Percentiles rank a stretch among this genome's conserved stretches.
These are phyloP conservation scores for Fusarium torreyae DNA, from an alignment of 2,329 filamentous ascomycete genomes.

Conservation along the genomic window DNA sequence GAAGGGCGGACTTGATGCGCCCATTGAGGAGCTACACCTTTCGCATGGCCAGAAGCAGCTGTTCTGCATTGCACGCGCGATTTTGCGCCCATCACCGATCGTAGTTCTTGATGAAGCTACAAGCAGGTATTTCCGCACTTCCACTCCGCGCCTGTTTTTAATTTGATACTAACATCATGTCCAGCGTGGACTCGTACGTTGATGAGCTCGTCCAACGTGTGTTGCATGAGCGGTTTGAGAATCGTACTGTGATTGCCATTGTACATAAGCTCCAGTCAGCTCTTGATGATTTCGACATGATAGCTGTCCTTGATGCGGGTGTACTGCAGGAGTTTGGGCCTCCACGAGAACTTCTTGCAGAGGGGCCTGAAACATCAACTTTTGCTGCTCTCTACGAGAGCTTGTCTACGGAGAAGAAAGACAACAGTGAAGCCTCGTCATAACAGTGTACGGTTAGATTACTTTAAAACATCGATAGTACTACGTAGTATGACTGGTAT, in stretches of 20 bases:
- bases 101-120: slow-evolving; percentile 61
- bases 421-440: background rate
- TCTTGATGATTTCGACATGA: slow-evolving; percentile 41
- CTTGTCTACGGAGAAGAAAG: background rate
- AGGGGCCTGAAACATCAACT: slow-evolving; percentile 17
- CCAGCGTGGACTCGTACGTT: slow-evolving; percentile 36
- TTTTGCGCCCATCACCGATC: slow-evolving; percentile 58
- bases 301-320: slow-evolving; percentile 42
- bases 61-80: slow-evolving; percentile 62
- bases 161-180: background rate
- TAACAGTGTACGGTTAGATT: background rate
- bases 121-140: slow-evolving; percentile 51
- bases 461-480: background rate
- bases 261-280: slow-evolving; percentile 48
- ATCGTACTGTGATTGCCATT: slow-evolving; percentile 47
- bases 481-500: background rate
- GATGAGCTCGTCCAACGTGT: slow-evolving; percentile 40
- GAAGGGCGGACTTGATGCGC: slow-evolving; percentile 56
- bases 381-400: slow-evolving; percentile 37
- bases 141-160: no score
- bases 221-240: slow-evolving; percentile 37
- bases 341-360: slow-evolving; percentile 30
- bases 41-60: slow-evolving; percentile 66
- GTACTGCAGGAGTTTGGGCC: slow-evolving; percentile 43
- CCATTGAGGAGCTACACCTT: slow-evolving; percentile 53